Percentiles rank a stretch among this genome's conserved stretches.
Conservation (phyloP, 768 basidiomycete species). For the Arthromyces matolae region DNA sequence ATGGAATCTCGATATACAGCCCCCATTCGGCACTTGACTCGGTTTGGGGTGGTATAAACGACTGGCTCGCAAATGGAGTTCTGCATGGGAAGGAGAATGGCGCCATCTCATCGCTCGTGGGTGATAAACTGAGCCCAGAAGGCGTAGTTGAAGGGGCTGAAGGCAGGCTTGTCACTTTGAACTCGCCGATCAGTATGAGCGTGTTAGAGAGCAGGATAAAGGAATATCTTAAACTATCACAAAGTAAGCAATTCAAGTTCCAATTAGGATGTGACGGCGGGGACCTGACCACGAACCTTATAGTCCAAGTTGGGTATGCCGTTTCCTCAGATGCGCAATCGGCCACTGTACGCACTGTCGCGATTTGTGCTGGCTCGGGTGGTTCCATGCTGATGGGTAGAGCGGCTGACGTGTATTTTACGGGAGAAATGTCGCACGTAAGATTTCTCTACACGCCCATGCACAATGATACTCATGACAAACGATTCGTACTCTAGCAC, state of each 20-base stretch:
- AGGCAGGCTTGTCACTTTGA: slow-evolving; percentile 66
- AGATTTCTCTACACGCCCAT: slow-evolving; percentile 19
- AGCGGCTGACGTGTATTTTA: slow-evolving; percentile 83
- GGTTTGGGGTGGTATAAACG: slow-evolving; percentile 84
- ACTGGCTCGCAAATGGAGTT: slow-evolving; percentile 72
- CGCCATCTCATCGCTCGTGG: slow-evolving; percentile 33
- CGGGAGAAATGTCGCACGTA: slow-evolving; percentile 92
- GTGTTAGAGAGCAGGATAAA: slow-evolving; percentile 68
- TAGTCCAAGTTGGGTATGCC: slow-evolving; percentile 69
- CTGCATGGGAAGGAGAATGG: slow-evolving; percentile 36
- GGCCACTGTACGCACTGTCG: slow-evolving; percentile 53
- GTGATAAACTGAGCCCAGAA: slow-evolving; percentile 35
- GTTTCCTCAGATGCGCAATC: slow-evolving; percentile 24
- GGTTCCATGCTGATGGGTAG: slow-evolving; percentile 69
- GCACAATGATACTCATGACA: slow-evolving; percentile 13
- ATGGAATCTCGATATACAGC: slow-evolving; percentile 81
- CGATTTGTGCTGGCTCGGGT: slow-evolving; percentile 91
- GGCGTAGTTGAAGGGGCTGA: slow-evolving; percentile 49
- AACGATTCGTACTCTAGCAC: slow-evolving; percentile 50
- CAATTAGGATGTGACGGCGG: not conserved
- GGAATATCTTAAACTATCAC: slow-evolving; percentile 51
- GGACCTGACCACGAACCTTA: slow-evolving; percentile 18
- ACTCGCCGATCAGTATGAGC: slow-evolving; percentile 53
- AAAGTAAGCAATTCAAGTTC: slow-evolving; percentile 42
- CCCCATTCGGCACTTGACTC: slow-evolving; percentile 89